phyloP scores from a whole-genome alignment of 805 yeast genomes.

The Hanseniaspora meyeri region DNA sequence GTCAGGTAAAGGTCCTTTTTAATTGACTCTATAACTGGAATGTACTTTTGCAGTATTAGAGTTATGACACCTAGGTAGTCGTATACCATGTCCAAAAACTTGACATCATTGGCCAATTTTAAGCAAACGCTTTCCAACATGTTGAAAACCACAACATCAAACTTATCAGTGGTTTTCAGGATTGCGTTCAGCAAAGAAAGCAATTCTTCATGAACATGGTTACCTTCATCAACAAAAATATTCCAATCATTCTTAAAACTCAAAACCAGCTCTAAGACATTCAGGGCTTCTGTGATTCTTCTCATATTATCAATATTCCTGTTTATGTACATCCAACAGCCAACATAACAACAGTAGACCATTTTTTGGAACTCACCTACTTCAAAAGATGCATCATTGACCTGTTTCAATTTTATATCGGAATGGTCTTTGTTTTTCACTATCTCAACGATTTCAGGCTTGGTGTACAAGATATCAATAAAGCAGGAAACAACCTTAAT shows the following conservation, averaged over 20 bases:
- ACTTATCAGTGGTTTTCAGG: slow-evolving; percentile 41
- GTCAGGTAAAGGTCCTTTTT: slow-evolving; percentile 1
- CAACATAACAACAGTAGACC: slow-evolving; percentile 69
- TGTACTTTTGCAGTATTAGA: slow-evolving; percentile 44
- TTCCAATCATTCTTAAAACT: slow-evolving; percentile 26
- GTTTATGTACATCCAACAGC: slow-evolving; percentile 65
- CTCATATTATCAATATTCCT: slow-evolving; percentile 26
- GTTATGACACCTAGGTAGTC: slow-evolving; percentile 64
- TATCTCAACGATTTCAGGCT: background rate
- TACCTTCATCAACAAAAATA: slow-evolving; percentile 40
- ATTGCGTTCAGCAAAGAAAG: slow-evolving; percentile 66
- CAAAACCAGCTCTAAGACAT: slow-evolving; percentile 45
- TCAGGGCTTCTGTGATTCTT: slow-evolving; percentile 29
- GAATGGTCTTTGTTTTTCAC: background rate
- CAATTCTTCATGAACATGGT: slow-evolving; percentile 59
- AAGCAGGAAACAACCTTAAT: background rate
- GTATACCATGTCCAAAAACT: slow-evolving; percentile 65
- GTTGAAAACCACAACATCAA: slow-evolving; percentile 45
- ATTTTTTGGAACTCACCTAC: slow-evolving; percentile 48
- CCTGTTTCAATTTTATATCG: background rate
- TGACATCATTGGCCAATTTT: slow-evolving; percentile 25
- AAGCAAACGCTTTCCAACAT: slow-evolving; percentile 30
- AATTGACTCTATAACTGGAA: slow-evolving; percentile 47
- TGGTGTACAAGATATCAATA: background rate
- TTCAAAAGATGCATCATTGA: background rate